phyloP scores from a whole-genome alignment of 208 protist species.

The Trypanosoma scelopori region DNA sequence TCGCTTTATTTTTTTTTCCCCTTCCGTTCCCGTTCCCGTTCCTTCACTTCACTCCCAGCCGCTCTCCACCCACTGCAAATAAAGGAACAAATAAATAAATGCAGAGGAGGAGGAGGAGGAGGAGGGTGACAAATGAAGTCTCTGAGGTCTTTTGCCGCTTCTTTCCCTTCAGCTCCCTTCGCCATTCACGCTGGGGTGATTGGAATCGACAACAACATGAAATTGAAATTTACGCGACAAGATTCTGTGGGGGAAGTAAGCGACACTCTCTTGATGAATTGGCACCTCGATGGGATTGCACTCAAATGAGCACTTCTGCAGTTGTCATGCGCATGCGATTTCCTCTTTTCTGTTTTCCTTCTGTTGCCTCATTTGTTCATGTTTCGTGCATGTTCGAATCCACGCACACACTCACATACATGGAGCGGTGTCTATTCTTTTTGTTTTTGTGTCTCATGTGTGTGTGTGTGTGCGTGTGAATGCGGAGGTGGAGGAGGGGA shows the following conservation, averaged over 20 bases:
- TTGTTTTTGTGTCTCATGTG: neutral
- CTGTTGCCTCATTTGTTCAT: slow-evolving; percentile 15
- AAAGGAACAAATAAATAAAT: neutral
- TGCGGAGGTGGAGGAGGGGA: neutral
- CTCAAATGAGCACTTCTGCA: neutral
- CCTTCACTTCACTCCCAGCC: no score
- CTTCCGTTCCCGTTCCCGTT: no score
- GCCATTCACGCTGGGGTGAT: no score
- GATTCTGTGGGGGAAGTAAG: no score
- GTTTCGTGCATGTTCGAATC: neutral
- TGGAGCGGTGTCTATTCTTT: neutral
- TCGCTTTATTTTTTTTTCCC: no score
- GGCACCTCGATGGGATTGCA: no score
- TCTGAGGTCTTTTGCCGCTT: neutral
- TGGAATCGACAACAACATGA: no score
- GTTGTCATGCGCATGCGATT: slow-evolving; percentile 5
- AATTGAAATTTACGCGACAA: no score
- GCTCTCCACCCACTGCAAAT: no score
- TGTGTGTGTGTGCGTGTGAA: neutral
- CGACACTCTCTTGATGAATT: no score
- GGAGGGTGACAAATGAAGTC: neutral
- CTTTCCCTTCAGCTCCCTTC: neutral
- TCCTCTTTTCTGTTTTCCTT: neutral
- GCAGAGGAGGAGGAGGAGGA: neutral
- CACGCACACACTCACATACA: no score